Evolutionary conservation across 2,329 filamentous ascomycete genomes (phyloP).

Genomic region (Periconia digitata): DNA sequence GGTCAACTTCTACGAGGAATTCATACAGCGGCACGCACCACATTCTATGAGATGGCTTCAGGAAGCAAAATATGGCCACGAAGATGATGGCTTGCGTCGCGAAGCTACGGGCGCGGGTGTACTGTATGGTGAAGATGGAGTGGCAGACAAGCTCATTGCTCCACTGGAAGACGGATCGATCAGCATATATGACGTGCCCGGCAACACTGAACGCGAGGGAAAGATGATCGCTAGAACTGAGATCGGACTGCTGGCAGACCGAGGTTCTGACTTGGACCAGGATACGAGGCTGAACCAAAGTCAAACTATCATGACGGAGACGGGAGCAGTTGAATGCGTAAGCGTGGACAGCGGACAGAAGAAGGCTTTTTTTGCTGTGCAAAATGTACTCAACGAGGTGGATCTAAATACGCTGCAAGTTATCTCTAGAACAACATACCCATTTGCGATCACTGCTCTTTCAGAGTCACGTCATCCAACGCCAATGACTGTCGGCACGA

Average conservation of each 20-base stretch:
- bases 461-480: conserved; percentile 67
- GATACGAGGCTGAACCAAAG: conserved; percentile 48
- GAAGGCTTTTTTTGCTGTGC: conserved; percentile 78
- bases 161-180: conserved; percentile 85
- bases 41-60: conserved; percentile 78
- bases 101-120: conserved; percentile 74
- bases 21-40: conserved; percentile 76
- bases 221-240: conserved; percentile 66
- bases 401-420: conserved; percentile 74
- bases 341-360: conserved; percentile 70
- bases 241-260: conserved; percentile 67
- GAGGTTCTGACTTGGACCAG: conserved; percentile 46
- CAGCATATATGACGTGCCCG: conserved; percentile 73
- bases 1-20: conserved; percentile 86
- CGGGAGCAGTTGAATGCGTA: conserved; percentile 76
- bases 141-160: conserved; percentile 66
- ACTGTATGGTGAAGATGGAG: conserved; percentile 59
- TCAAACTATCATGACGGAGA: conserved; percentile 66
- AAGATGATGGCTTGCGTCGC: conserved; percentile 48
- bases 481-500: conserved; percentile 83
- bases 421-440: conserved; percentile 70
- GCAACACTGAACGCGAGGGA: conserved; percentile 60
- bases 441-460: conserved; percentile 80
- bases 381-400: conserved; percentile 76
- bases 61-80: conserved; percentile 51